Percentiles rank a stretch among this genome's conserved stretches.
phyloP scores from a whole-genome alignment of 1,139 yeast genomes.

The Candida glucosophila region DNA sequence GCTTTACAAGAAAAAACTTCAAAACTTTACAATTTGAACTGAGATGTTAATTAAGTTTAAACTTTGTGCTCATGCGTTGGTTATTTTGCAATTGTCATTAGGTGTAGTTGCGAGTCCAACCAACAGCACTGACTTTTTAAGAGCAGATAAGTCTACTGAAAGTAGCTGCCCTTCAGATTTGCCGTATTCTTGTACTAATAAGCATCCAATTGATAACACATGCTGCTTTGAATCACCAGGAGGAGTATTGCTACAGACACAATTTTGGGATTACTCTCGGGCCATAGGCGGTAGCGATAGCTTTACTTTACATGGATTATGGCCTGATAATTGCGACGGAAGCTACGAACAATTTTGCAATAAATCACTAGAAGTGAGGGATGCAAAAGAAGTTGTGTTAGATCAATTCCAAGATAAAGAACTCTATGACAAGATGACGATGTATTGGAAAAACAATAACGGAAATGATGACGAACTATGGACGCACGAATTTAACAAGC shows the following conservation, averaged over 20 bases:
- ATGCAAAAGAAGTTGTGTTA: conserved; percentile 45
- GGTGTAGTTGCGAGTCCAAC: too few relatives aligned
- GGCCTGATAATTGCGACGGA: conserved; percentile 41
- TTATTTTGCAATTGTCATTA: too few relatives aligned
- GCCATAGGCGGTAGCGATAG: conserved; percentile 32
- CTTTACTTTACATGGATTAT: conserved; percentile 59
- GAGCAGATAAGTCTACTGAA: too few relatives aligned
- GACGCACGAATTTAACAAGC: conserved; percentile 93
- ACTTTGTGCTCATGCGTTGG: too few relatives aligned
- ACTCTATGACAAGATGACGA: conserved; percentile 49
- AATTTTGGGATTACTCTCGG: conserved; percentile 90
- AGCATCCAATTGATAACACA: conserved; percentile 29
- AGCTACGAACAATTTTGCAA: conserved; percentile 58
- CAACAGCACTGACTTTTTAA: too few relatives aligned
- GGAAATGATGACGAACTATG: conserved; percentile 74
- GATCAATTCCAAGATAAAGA: conserved; percentile 39
- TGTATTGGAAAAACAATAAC: conserved; percentile 69
- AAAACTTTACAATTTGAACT: too few relatives aligned
- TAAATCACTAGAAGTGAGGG: conserved; percentile 39
- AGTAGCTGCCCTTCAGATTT: conserved; percentile 50
- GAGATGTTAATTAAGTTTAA: too few relatives aligned
- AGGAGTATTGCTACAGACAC: conserved; percentile 78
- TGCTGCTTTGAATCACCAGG: conserved; percentile 91
- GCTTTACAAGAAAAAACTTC: too few relatives aligned
- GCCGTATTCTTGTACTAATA: conserved; percentile 50